Percentiles rank a stretch among this genome's conserved stretches.
Conservation (phyloP, 306 rosid genomes). For the Sechiopsis laciniata region DNA sequence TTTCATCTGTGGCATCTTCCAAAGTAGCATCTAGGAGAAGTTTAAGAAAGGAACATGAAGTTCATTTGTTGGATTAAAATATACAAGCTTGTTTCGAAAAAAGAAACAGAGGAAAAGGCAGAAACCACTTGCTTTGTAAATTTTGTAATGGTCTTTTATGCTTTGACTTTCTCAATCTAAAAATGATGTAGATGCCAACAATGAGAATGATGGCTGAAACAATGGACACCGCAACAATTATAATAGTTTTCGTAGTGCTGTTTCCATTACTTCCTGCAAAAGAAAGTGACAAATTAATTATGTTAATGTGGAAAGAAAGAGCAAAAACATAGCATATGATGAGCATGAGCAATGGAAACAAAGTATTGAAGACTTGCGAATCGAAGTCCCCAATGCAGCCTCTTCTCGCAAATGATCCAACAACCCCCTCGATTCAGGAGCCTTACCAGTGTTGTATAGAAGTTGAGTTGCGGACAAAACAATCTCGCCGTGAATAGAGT, state of each 20-base stretch:
- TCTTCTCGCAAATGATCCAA: too few relatives aligned
- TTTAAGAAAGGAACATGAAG: neutral
- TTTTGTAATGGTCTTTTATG: neutral
- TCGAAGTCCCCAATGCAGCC: too few relatives aligned
- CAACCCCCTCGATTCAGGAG: too few relatives aligned
- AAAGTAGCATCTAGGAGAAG: neutral
- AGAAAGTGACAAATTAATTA: too few relatives aligned
- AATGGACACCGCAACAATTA: neutral
- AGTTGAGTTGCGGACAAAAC: too few relatives aligned
- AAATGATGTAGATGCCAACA: neutral
- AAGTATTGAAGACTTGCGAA: too few relatives aligned
- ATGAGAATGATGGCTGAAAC: neutral
- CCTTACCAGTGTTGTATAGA: too few relatives aligned
- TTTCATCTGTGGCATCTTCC: conserved; percentile 4
- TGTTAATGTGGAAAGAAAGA: too few relatives aligned
- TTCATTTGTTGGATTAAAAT: neutral
- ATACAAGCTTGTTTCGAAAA: neutral
- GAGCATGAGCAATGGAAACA: too few relatives aligned
- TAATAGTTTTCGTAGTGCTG: neutral
- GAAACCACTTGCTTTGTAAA: neutral
- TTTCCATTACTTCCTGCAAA: neutral
- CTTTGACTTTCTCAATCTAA: neutral
- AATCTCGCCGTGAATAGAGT: neutral
- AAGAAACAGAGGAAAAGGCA: neutral
- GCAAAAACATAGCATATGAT: too few relatives aligned